Percentiles rank a stretch among this genome's conserved stretches.
Conservation (phyloP, 1,139 yeast species). For the Yamadazyma membranifaciens region DNA sequence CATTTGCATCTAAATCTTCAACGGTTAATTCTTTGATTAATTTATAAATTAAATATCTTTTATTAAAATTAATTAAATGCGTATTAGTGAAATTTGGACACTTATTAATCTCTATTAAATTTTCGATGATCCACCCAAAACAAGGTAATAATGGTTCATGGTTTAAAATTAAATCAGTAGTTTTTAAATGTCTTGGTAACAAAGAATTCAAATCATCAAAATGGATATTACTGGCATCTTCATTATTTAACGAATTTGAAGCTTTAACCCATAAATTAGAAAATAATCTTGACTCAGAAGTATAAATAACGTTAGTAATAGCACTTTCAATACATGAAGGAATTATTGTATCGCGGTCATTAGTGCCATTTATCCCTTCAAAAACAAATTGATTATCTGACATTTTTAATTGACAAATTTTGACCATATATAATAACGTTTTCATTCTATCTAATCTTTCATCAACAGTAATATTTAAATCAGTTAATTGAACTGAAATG, state of each 20-base stretch:
- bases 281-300: conserved; percentile 78
- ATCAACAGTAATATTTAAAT: conserved; percentile 50
- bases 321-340: conserved; percentile 90
- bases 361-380: conserved; percentile 23
- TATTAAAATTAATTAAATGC: conserved; percentile 39
- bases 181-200: conserved; percentile 30
- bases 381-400: conserved; percentile 56
- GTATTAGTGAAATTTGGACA: conserved; percentile 28
- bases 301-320: conserved; percentile 66
- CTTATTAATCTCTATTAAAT: conserved; percentile 36
- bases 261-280: conserved; percentile 63
- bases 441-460: conserved; percentile 72
- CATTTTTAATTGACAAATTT: conserved; percentile 71
- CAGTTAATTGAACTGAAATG: conserved; percentile 60
- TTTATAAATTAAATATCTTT: conserved; percentile 42
- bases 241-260: conserved; percentile 30
- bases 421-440: conserved; percentile 64
- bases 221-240: conserved; percentile 18
- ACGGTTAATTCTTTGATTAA: conserved; percentile 41
- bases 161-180: conserved; percentile 27
- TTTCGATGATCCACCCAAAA: conserved; percentile 64
- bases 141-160: conserved; percentile 63
- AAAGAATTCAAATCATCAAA: conserved; percentile 35
- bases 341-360: conserved; percentile 19
- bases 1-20: conserved; percentile 27